A percentile compares a stretch with the other conserved stretches of the same genome.
phyloP scores from a whole-genome alignment of 192 early-diverging fungal species.

The Haplosporangium gracile region DNA sequence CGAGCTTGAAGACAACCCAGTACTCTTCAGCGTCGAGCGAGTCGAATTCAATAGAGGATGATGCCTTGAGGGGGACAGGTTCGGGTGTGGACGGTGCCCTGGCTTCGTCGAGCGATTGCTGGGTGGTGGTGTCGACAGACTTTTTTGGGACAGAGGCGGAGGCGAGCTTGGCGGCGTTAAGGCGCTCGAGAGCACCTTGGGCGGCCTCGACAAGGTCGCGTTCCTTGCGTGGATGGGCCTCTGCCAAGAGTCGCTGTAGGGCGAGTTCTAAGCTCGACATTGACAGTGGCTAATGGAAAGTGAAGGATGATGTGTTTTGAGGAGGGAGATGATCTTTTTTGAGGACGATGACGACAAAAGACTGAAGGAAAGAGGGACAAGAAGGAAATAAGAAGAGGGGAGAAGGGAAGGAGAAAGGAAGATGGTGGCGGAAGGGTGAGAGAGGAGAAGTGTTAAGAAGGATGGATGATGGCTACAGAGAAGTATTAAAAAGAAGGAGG shows the following conservation, averaged over 20 bases:
- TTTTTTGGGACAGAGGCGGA: conserved; percentile 43
- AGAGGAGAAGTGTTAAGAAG: no score
- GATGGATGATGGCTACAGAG: no score
- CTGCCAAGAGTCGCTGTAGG: conserved; percentile 60
- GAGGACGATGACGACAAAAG: conserved; percentile 5
- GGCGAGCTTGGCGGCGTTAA: conserved; percentile 52
- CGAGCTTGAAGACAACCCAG: conserved; percentile 59
- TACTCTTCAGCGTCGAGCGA: conserved; percentile 58
- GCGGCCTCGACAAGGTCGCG: conserved; percentile 53
- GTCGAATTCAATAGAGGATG: conserved; percentile 54
- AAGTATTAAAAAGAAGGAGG: no score
- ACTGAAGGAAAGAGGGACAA: not conserved
- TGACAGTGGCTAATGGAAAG: not conserved
- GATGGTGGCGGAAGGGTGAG: not conserved
- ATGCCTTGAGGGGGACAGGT: conserved; percentile 25
- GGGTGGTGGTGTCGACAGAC: conserved; percentile 13
- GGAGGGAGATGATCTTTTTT: not conserved
- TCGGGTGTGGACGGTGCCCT: conserved; percentile 15
- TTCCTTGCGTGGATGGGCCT: conserved; percentile 58
- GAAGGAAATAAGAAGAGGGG: not conserved
- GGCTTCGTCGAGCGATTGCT: conserved; percentile 24
- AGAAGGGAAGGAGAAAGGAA: conserved; percentile 3
- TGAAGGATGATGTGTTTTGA: not conserved
- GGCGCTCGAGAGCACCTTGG: conserved; percentile 48
- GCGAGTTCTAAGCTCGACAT: conserved; percentile 64